Conservation (phyloP, 2,329 filamentous ascomycete species). For the Calonectria naviculata region DNA sequence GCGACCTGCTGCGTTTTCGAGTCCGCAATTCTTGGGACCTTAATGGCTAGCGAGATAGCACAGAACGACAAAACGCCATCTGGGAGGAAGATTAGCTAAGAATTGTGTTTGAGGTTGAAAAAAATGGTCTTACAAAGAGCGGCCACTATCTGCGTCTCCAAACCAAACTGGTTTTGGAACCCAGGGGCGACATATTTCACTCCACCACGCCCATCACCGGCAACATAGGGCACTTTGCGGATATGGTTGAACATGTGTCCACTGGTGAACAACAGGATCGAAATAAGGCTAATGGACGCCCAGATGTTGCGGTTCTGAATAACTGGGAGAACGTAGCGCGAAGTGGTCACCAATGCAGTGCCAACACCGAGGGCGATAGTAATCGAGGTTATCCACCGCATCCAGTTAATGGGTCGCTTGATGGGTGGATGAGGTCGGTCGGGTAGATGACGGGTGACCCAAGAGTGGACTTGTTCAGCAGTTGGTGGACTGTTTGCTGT, state of each 20-base stretch:
- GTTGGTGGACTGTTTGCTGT: constrained; percentile 67
- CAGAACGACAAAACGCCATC: constrained; percentile 85
- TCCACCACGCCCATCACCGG: constrained; percentile 84
- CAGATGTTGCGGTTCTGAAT: constrained; percentile 93
- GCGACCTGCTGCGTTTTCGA: constrained; percentile 82
- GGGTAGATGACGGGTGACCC: constrained; percentile 84
- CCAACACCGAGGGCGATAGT: constrained; percentile 76
- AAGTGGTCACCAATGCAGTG: constrained; percentile 77
- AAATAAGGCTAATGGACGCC: constrained; percentile 89
- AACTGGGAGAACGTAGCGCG: constrained; percentile 83
- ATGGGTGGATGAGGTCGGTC: constrained; percentile 82
- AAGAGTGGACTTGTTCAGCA: constrained; percentile 82
- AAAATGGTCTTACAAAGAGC: constrained; percentile 79
- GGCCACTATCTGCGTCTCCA: constrained; percentile 96
- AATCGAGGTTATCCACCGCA: constrained; percentile 75
- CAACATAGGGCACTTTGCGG: constrained; percentile 92
- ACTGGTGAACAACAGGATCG: constrained; percentile 91
- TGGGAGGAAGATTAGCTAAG: constrained; percentile 50
- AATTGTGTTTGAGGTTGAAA: not conserved
- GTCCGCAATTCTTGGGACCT: constrained; percentile 89
- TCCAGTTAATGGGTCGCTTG: constrained; percentile 87
- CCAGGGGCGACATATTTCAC: constrained; percentile 91
- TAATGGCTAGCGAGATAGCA: constrained; percentile 89
- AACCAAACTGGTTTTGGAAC: constrained; percentile 92
- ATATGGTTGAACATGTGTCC: constrained; percentile 99